Evolutionary conservation across 2,329 filamentous ascomycete genomes (phyloP), one percentile per base, ranked within the genome.

Genomic region (Calonectria pseudoreteaudii): DNA sequence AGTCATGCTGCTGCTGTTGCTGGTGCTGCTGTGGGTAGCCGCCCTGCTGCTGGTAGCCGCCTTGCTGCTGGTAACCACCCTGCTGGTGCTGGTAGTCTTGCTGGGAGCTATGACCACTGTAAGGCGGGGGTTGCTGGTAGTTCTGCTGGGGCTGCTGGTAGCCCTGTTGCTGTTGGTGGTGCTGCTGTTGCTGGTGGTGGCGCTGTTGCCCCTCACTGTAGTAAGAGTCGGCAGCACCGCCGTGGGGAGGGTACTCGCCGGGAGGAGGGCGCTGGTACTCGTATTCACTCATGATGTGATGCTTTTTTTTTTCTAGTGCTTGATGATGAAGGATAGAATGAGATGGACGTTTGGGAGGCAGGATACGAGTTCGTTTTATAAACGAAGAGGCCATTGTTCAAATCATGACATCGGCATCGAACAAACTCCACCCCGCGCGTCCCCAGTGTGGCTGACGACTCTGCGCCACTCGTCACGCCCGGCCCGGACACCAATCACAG

Each of bases 351-450:
- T 3, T 18, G 9, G 31, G 26, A n/a, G 4, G 31, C 23, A 20
- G 53, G 47, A 47, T 9, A 16, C 52, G 26, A 47, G 47, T 34
- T 34, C 14, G 47, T 44, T 44, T 38, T 28, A 44, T 47, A 60
- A 68, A 34, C 60, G 18, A 30, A 18, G 50, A 30, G n/a, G 18
- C 60, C 56, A 60, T 50, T 41, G 56, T 28, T 13, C 10, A 31
- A 34, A 18, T 9, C 53, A 31, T 23, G 44, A 23, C 44, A 23
- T 23, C 11, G 44, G 44, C 10, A 23, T 13, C 20, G 2, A 23
- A 47, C n/a, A 47, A 72, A 58, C 49, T 50, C 69, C 64, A 38
- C 70, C 58, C 50, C 26, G 50, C 65, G 65, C 47, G 65, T 68
- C 41, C 38, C 65, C 20, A 49, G 44, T 41, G 70, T 72, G 70